These are phyloP conservation scores for Sambucus nigra DNA, from an alignment of 129 eudicot species.

Conservation along the genomic window DNA sequence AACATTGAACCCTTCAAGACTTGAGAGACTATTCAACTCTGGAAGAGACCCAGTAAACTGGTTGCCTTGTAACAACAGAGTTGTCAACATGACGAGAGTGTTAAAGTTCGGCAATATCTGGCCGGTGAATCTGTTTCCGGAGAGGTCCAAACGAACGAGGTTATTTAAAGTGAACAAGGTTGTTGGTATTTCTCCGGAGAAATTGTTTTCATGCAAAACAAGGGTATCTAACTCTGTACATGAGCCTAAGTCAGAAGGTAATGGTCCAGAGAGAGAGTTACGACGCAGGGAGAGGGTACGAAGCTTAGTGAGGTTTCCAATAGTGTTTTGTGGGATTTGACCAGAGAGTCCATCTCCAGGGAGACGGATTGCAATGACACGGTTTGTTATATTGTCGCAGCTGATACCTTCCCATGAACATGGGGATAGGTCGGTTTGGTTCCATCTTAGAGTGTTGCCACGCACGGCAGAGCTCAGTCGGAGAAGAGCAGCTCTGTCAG, in stretches of 20 bases:
- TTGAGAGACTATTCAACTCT: slow-evolving; percentile 4
- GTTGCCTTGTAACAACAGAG: slow-evolving; percentile 22
- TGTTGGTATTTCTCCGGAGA: slow-evolving; percentile 22
- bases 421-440: slow-evolving; percentile 18
- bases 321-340: slow-evolving; percentile 14
- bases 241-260: slow-evolving; percentile 27
- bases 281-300: slow-evolving; percentile 29
- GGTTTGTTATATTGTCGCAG: slow-evolving; percentile 13
- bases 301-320: slow-evolving; percentile 25
- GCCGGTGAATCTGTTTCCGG: slow-evolving; percentile 28
- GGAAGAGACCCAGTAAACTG: slow-evolving; percentile 30
- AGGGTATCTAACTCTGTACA: slow-evolving; percentile 15
- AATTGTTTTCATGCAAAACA: slow-evolving; percentile 17
- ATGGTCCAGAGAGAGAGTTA: slow-evolving; percentile 28
- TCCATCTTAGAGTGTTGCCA: slow-evolving; percentile 27
- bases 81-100: slow-evolving; percentile 13
- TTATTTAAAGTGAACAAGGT: slow-evolving; percentile 10
- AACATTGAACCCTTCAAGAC: slow-evolving; percentile 20
- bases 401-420: slow-evolving; percentile 31
- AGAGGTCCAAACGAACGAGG: slow-evolving; percentile 16
- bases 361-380: slow-evolving; percentile 25
- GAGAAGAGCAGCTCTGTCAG: slow-evolving; percentile 33
- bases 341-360: slow-evolving; percentile 30
- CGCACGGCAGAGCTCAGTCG: slow-evolving; percentile 21
- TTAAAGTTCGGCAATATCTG: slow-evolving; percentile 14